Evolutionary conservation across 257 asterid genomes (phyloP).

Genomic region (Salvia rosmarinus): DNA sequence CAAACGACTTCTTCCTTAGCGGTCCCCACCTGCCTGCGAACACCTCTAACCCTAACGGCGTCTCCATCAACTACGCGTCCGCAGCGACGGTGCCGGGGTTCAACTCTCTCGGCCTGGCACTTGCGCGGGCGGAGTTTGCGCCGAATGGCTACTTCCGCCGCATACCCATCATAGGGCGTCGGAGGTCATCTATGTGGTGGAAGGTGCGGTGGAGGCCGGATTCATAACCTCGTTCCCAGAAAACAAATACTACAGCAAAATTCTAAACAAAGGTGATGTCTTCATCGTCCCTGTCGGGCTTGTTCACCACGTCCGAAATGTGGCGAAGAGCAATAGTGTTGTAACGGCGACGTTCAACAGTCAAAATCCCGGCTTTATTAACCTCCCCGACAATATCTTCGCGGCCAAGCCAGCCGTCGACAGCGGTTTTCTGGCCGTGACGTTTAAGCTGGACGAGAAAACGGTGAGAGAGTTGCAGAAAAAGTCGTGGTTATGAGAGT

Average conservation of each 20-base stretch:
- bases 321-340: constrained; percentile 11
- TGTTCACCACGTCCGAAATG: constrained; percentile 41
- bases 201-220: constrained; percentile 42
- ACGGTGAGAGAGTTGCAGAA: neutral
- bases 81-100: constrained; percentile 36
- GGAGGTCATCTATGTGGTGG: constrained; percentile 36
- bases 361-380: constrained; percentile 35
- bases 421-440: constrained; percentile 23
- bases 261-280: constrained; percentile 35
- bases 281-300: constrained; percentile 39
- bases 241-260: constrained; percentile 26
- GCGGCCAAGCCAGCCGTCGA: constrained; percentile 33
- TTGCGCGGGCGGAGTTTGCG: constrained; percentile 35
- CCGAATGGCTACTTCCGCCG: constrained; percentile 35
- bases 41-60: constrained; percentile 35
- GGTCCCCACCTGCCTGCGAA: constrained; percentile 36
- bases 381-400: constrained; percentile 28
- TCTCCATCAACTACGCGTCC: neutral
- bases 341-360: constrained; percentile 33
- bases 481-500: neutral
- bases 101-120: constrained; percentile 33
- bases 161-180: constrained; percentile 41
- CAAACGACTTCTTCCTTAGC: constrained; percentile 40
- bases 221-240: neutral
- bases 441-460: constrained; percentile 5